phyloP scores from a whole-genome alignment of 2,329 filamentous ascomycete genomes.

The Aureobasidium sp. region DNA sequence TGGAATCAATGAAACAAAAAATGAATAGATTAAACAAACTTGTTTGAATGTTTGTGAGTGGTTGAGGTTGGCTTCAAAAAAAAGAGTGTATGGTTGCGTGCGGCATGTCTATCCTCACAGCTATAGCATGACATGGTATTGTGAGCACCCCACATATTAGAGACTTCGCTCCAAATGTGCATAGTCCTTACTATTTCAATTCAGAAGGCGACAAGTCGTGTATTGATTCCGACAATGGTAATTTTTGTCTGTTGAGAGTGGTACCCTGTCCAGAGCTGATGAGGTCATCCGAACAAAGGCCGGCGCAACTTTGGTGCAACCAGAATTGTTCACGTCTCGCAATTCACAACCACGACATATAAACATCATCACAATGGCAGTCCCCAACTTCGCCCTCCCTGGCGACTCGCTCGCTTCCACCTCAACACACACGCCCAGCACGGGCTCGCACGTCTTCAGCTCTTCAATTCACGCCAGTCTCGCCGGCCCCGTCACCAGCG shows the following conservation, averaged over 20 bases:
- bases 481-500: conserved; percentile 51
- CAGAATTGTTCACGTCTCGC: background rate
- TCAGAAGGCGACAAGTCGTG: too few relatives aligned
- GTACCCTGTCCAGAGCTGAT: background rate
- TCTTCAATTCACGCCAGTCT: conserved; percentile 74
- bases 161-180: background rate
- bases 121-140: too few relatives aligned
- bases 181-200: too few relatives aligned
- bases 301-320: conserved; percentile 5
- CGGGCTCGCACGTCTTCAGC: conserved; percentile 77
- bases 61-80: background rate
- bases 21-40: background rate
- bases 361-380: background rate
- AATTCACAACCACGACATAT: background rate
- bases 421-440: conserved; percentile 62
- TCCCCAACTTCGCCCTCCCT: conserved; percentile 56
- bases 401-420: conserved; percentile 70
- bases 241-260: background rate
- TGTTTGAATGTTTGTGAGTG: background rate
- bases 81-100: background rate
- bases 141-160: too few relatives aligned
- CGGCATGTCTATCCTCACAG: too few relatives aligned
- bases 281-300: conserved; percentile 8
- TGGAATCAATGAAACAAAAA: background rate
- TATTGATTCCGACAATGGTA: background rate